Conservation (phyloP, 75 land plant genomes). For the Azolla pinnata region DNA sequence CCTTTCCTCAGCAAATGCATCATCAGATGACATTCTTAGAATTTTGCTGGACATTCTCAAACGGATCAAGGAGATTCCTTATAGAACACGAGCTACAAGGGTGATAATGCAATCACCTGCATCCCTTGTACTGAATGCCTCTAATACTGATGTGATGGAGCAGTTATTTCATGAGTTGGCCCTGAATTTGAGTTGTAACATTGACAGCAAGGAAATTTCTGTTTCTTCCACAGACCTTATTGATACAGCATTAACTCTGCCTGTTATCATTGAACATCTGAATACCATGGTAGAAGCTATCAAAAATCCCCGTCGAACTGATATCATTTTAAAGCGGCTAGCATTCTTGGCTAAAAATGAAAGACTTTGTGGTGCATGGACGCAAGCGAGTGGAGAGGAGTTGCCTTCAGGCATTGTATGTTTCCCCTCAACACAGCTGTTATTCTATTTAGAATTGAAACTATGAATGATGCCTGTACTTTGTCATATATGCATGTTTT, state of each 20-base stretch:
- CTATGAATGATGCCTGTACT: neutral
- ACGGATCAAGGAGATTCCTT: slow-evolving; percentile 38
- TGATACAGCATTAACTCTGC: slow-evolving; percentile 51
- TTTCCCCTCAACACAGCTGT: slow-evolving; percentile 6
- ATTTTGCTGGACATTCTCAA: slow-evolving; percentile 24
- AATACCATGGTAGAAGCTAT: slow-evolving; percentile 30
- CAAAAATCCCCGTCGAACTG: slow-evolving; percentile 5
- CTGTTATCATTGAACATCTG: slow-evolving; percentile 52
- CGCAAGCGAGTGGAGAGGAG: slow-evolving; percentile 81
- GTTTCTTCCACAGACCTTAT: slow-evolving; percentile 48
- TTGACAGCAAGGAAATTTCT: slow-evolving; percentile 16
- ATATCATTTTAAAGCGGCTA: slow-evolving; percentile 12
- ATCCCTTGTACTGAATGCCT: slow-evolving; percentile 6
- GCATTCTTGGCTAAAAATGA: slow-evolving; percentile 30
- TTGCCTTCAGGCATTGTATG: slow-evolving; percentile 83
- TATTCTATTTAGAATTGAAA: slow-evolving; percentile 3
- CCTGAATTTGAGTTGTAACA: slow-evolving; percentile 18
- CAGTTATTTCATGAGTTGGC: slow-evolving; percentile 40
- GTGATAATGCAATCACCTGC: slow-evolving; percentile 12
- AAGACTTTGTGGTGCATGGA: slow-evolving; percentile 49
- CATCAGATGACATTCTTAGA: no score
- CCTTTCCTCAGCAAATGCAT: neutral
- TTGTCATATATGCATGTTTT: slow-evolving; percentile 13
- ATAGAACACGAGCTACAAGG: slow-evolving; percentile 25
- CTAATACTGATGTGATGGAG: slow-evolving; percentile 14